phyloP scores from a whole-genome alignment of 2,329 filamentous ascomycete species.

The Ascochyta pisi region DNA sequence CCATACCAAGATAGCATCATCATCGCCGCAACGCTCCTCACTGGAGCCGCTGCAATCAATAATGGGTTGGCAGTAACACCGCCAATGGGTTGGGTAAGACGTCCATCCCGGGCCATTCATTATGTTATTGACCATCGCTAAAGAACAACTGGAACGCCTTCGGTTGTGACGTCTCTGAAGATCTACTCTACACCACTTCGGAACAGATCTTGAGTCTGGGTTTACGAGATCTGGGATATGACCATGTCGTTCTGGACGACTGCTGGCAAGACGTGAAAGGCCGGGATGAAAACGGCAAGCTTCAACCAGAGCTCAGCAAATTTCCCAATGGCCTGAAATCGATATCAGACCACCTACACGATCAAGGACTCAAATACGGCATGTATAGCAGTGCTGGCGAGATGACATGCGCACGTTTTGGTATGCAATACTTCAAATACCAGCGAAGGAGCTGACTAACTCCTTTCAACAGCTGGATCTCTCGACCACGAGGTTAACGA shows the following conservation, averaged over 20 bases:
- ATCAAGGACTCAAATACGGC: conserved; percentile 64
- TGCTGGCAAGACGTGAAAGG: conserved; percentile 61
- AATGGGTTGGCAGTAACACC: conserved; percentile 34
- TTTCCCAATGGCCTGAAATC: conserved; percentile 67
- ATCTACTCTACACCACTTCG: conserved; percentile 35
- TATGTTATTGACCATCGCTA: conserved; percentile 8
- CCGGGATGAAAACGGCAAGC: conserved; percentile 49
- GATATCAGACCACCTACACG: conserved; percentile 52
- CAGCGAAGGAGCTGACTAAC: not conserved
- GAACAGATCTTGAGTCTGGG: conserved; percentile 32
- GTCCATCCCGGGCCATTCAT: not conserved
- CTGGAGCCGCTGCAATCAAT: conserved; percentile 29
- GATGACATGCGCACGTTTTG: conserved; percentile 63
- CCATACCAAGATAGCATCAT: conserved; percentile 18
- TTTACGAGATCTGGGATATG: conserved; percentile 38
- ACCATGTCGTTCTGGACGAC: conserved; percentile 67
- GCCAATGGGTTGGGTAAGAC: conserved; percentile 32
- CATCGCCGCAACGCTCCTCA: conserved; percentile 19
- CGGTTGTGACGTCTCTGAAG: conserved; percentile 37
- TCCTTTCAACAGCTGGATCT: conserved; percentile 24
- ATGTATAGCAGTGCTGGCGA: conserved; percentile 66
- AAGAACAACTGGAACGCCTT: conserved; percentile 37
- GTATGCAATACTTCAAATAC: conserved; percentile 24
- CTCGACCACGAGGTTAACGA: conserved; percentile 36
- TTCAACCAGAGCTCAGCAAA: conserved; percentile 57